Conservation (phyloP, 2,329 filamentous ascomycete genomes). For the Scorias spongiosa region DNA sequence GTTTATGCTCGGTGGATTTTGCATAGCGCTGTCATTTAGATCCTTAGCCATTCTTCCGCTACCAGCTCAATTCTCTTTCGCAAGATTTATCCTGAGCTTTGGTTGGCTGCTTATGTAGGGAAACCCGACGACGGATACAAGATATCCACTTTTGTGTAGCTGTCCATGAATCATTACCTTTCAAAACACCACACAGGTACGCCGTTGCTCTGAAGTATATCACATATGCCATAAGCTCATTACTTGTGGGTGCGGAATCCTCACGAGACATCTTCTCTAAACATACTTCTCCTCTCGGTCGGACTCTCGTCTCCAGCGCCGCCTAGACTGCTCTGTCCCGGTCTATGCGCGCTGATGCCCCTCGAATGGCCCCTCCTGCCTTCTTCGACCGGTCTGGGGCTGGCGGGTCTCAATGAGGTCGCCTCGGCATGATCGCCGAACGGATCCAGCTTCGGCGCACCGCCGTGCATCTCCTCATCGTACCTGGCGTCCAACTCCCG, state of each 20-base stretch:
- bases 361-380: slow-evolving; percentile 30
- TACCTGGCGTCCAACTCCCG: slow-evolving; percentile 29
- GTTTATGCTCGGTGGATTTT: no score
- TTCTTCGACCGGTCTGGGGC: slow-evolving; percentile 53
- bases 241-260: background rate
- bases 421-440: slow-evolving; percentile 55
- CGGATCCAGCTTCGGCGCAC: slow-evolving; percentile 37
- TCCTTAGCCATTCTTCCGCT: no score
- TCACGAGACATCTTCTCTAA: slow-evolving; percentile 49
- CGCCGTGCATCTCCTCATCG: slow-evolving; percentile 30
- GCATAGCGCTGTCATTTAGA: no score
- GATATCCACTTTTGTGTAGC: no score
- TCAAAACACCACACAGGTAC: background rate
- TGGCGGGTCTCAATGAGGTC: slow-evolving; percentile 52
- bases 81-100: no score
- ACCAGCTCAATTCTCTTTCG: no score
- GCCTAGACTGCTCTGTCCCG: slow-evolving; percentile 20
- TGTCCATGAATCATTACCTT: no score
- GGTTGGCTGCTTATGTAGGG: no score
- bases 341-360: slow-evolving; percentile 24
- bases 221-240: background rate
- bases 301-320: slow-evolving; percentile 37
- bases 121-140: no score
- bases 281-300: slow-evolving; percentile 54
- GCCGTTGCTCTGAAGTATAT: background rate